Evolutionary conservation across 2,329 filamentous ascomycete species (phyloP), one percentile per base, ranked within the genome.

Genomic region (Fusarium praegraminearum): DNA sequence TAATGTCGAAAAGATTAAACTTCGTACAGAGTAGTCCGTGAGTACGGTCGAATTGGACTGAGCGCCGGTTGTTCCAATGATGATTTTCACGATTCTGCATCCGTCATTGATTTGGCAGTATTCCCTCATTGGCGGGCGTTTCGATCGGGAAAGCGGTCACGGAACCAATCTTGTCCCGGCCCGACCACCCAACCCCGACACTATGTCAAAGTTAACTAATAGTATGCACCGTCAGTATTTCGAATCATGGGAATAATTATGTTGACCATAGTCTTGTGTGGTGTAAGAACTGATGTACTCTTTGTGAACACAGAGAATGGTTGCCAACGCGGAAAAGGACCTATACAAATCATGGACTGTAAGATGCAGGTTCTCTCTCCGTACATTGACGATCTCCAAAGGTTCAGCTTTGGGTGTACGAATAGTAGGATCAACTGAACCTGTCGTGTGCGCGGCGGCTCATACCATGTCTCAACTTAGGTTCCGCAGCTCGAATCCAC

Each of bases 41-140:
- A 59, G 43, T 43, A 47, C 26, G 38, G 35, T 52, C 26, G 35
- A 55, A 38, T 43, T 50, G 44, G 33, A 53, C 33, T 59, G 57
- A 43, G 26, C 45, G 49, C 40, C 22, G n/a, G 32, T 55, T 67
- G 70, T 73, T 73, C 71, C 67, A 75, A 76, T 73, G 67, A 75
- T 73, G 69, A 61, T 63, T 75, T 73, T 70, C 72, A 59, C 60
- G 72, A 71, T 76, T 75, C 66, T 69, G 59, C 53, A 70, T 65
- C 74, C 72, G 73, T 76, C 74, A 76, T 76, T 71, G 74, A 76
- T 70, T 72, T 68, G 70, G 74, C 74, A 74, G 65, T 73, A 74
- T 70, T 58, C 57, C 56, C 56, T 57, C 22, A 51, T 65, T 61
- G 43, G 53, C 44, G 44, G 52, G 41, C 46, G 20, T 26, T 36